These are phyloP conservation scores for Hirschioporus abietinus DNA, from an alignment of 768 basidiomycete genomes.

Conservation along the genomic window DNA sequence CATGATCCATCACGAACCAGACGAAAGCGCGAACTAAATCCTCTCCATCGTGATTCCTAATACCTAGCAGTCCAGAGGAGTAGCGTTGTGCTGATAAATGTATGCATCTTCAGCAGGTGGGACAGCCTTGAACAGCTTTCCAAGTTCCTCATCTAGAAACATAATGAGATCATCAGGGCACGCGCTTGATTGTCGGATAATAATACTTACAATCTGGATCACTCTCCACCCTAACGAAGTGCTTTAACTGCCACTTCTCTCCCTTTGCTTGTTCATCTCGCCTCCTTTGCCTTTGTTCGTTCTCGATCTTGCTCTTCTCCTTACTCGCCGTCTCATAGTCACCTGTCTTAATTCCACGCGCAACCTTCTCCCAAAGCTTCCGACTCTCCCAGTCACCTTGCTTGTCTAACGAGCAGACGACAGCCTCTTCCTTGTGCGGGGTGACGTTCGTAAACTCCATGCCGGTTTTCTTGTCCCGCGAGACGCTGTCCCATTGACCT, in stretches of 20 bases:
- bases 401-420: slow-evolving; percentile 47
- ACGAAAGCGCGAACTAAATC: neutral
- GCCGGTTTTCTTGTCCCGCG: slow-evolving; percentile 42
- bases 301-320: slow-evolving; percentile 94
- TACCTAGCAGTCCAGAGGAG: slow-evolving; percentile 10
- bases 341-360: slow-evolving; percentile 85
- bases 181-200: slow-evolving; percentile 5
- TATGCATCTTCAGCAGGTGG: slow-evolving; percentile 78
- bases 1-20: neutral
- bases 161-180: neutral
- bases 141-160: slow-evolving; percentile 59
- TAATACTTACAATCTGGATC: slow-evolving; percentile 66
- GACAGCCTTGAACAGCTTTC: slow-evolving; percentile 49
- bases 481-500: slow-evolving; percentile 75
- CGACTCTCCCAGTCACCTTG: slow-evolving; percentile 77
- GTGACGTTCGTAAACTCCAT: slow-evolving; percentile 73
- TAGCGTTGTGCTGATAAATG: slow-evolving; percentile 55
- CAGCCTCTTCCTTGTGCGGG: slow-evolving; percentile 69
- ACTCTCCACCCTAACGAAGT: slow-evolving; percentile 64
- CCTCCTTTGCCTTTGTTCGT: slow-evolving; percentile 85
- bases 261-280: slow-evolving; percentile 76
- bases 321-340: slow-evolving; percentile 87
- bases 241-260: slow-evolving; percentile 67
- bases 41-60: neutral
- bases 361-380: slow-evolving; percentile 77